Base-by-base conservation (phyloP, 2,329 filamentous ascomycete genomes). In the Penicillium sp. region DNA sequence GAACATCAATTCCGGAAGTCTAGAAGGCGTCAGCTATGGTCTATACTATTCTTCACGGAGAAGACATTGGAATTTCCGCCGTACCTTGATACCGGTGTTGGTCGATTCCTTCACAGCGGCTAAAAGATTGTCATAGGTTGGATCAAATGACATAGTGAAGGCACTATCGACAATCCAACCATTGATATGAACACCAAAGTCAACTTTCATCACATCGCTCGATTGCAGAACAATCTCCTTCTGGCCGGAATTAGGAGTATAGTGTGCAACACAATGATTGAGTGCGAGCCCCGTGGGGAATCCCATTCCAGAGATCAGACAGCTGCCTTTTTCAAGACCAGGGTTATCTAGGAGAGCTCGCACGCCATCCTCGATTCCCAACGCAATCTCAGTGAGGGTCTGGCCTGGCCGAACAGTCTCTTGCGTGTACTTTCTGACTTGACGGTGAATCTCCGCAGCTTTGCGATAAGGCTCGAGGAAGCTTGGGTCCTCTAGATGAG, bases 141-240 rank as follows among this genome's bases (percentile, higher is more conserved):
- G 84, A 65, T 92, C 87, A 67, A 90, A 92, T 0, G 88, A 81
- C 73, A 92, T 80, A 9, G 90, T 92, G 69, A 92, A 93, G 5
- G 90, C 90, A 61, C 86, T 89, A 76, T 93, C 89, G 54, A 92
- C 88, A 68, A 92, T 93, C 62, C 86, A 82, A 3, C 90, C 90
- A 67, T 89, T 90, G 66, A 92, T 82, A 70, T 93, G 90, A 26
- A 92, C 89, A 45, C 90, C 89, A 66, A 92, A 90, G 67, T 93
- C 89, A 7, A 92, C 86, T 73, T 91, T 92, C 82, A 93, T 83
- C 31, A 95, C 89, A 69, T 95, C 90, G 58, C 85, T 82, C 57
- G 87, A 72, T 67, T 89, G 79, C 54, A 94, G 77, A 29, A 92
- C 75, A 65, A 88, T 83, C 71, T 91, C 90, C 72, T 86, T 87